These are phyloP conservation scores for Leptomonas pyrrhocoris DNA, from an alignment of 208 protist genomes.

Conservation along the genomic window DNA sequence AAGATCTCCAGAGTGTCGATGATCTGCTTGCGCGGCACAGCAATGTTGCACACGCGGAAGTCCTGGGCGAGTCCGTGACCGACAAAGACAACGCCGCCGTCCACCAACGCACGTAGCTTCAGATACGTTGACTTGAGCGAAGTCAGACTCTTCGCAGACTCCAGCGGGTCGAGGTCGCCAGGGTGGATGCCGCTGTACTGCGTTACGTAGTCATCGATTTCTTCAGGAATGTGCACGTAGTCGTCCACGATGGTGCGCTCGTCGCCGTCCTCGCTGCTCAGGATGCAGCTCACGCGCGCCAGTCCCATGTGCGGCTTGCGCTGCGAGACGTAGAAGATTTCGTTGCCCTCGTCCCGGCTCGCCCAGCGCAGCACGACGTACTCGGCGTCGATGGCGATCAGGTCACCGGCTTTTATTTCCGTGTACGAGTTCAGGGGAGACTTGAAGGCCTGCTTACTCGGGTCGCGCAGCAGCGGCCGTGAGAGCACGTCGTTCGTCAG, in stretches of 20 bases:
- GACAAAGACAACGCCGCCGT: conserved; percentile 93
- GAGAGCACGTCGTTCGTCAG: conserved; percentile 82
- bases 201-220: conserved; percentile 91
- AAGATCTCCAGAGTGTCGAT: conserved; percentile 97
- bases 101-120: conserved; percentile 93
- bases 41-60: conserved; percentile 97
- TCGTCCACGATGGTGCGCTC: conserved; percentile 90
- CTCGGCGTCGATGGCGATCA: conserved; percentile 90
- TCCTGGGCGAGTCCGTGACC: conserved; percentile 96
- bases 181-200: conserved; percentile 95
- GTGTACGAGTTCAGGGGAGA: conserved; percentile 70
- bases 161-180: conserved; percentile 93
- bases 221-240: conserved; percentile 88
- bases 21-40: conserved; percentile 94
- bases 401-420: conserved; percentile 75
- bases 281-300: conserved; percentile 86
- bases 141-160: conserved; percentile 92
- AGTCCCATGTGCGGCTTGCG: conserved; percentile 86
- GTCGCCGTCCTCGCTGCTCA: conserved; percentile 79
- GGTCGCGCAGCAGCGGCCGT: conserved; percentile 65
- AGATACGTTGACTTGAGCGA: conserved; percentile 95
- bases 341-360: conserved; percentile 46
- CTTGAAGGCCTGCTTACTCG: conserved; percentile 59
- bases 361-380: conserved; percentile 89
- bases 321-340: conserved; percentile 44